phyloP scores from a whole-genome alignment of 129 eudicot genomes.

The Apium graveolens region DNA sequence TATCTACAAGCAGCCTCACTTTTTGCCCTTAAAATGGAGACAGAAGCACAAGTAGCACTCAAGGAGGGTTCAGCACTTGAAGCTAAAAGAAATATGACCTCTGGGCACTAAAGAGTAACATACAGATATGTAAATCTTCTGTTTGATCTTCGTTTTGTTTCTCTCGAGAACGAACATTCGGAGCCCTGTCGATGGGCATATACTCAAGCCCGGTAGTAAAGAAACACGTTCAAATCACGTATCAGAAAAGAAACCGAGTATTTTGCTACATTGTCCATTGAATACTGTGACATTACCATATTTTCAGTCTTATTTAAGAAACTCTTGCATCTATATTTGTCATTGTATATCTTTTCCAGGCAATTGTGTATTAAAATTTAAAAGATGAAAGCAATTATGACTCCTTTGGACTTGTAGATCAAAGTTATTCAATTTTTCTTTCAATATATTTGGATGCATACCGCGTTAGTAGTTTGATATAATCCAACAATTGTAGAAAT shows the following conservation, averaged over 20 bases:
- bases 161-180: neutral
- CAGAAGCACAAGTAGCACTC: conserved; percentile 51
- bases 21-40: conserved; percentile 54
- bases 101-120: neutral
- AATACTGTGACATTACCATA: neutral
- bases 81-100: conserved; percentile 37
- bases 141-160: neutral
- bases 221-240: neutral
- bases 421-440: neutral
- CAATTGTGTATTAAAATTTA: conserved; percentile 20
- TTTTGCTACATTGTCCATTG: neutral
- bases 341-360: conserved; percentile 2
- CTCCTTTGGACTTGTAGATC: neutral
- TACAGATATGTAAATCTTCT: conserved; percentile 28
- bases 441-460: neutral
- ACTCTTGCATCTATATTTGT: conserved; percentile 3
- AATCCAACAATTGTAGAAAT: too few relatives aligned
- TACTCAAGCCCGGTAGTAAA: neutral
- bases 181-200: neutral
- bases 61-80: conserved; percentile 63
- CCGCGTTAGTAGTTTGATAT: too few relatives aligned
- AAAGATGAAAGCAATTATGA: neutral
- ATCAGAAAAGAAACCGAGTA: neutral
- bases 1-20: conserved; percentile 62
- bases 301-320: neutral